Evolutionary conservation across 2,329 filamentous ascomycete species (phyloP), one percentile per base, ranked within the genome.

Genomic region (Penicillium sp.): DNA sequence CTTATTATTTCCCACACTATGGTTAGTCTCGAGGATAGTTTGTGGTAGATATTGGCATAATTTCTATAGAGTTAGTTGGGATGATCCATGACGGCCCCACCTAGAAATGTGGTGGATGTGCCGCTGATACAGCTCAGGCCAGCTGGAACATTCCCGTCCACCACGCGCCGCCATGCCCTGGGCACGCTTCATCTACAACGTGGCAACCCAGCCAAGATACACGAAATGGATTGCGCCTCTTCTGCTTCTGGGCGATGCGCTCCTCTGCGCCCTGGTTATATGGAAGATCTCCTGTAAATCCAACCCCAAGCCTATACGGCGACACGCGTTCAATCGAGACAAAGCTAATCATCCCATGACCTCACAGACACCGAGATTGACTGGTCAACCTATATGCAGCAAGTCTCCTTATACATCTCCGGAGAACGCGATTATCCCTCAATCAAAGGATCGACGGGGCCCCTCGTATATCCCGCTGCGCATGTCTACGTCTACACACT

Each of bases 341-440:
- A 18, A 23, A 54, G 47, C 62, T 65, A 60, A 65, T 27, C n/a
- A 18, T 12, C 56, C 49, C 49, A 45, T 14, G 23, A 41, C 31
- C 29, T 46, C 48, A 42, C 63, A 90, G 94, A 99, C 72, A 99
- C 94, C 42, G 94, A 99, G 75, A 99, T 99, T 69, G 94, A 99
- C 76, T 99, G 93, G 93, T 83, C 82, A 56, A 91, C 94, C 0
- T 99, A 99, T 75, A 97, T 99, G 92, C 84, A 97, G 72, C 94
- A 99, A 69, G 82, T 97, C 43, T 77, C 83, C 40, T 86, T 92
- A 65, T 94, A 89, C 68, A 77, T 92, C 44, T 81, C 84, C 18
- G 94, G 94, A 68, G 92, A 97, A 79, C 86, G 89, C 70, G 88
- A 97, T 74, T 99, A 99, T 74, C 85, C 85, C 57, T 82, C 86